Evolutionary conservation across 441 rosid species (phyloP), one percentile per base, ranked within the genome.

Genomic region (Pelargonium exstipulatum): DNA sequence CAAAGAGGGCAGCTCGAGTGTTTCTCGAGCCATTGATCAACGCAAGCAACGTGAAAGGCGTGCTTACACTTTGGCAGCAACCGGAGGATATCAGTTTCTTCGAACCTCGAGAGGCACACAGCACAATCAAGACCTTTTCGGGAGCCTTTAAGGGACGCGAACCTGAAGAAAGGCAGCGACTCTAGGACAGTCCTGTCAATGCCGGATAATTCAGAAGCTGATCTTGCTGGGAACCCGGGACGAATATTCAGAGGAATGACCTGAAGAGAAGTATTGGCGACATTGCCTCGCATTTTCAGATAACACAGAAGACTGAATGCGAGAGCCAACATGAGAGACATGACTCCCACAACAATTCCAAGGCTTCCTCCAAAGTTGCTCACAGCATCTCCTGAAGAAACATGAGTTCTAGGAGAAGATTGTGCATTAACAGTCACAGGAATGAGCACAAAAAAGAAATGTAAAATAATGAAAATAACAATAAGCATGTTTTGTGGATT

Each of bases 1-100:
- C 92, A 87, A 0, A 87, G 80, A 13, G 92, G 92, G 64, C 92
- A 87, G 65, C 86, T 83, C 0, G 92, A 85, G 77, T 85, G 85
- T 40, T 76, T 78, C 68, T 83, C 92, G 24, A 88, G 86, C 92
- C 92, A 88, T 61, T 70, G 81, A 74, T 88, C 92, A 12, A 88
- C 82, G 7, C 92, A 88, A 45, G 77, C 74, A n/a, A 86, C 74
- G 76, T 88, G 92, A 40, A 88, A 88, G 18, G 85, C 92, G 55
- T 88, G 92, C 35, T 81, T 71, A 73, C 92, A 88, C 65, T 73
- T 80, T 2, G 92, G 90, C 77, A 88, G 67, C 69, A 84, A 62
- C 65, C 89, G 68, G 1, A 88, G 79, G 51, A 82, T 76, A 73
- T 88, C 88, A 0, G 73, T 66, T 24, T 80, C 85, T 81, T 86